Conservation (phyloP, 176 grass and related monocot genomes). For the Triticum urartu region DNA sequence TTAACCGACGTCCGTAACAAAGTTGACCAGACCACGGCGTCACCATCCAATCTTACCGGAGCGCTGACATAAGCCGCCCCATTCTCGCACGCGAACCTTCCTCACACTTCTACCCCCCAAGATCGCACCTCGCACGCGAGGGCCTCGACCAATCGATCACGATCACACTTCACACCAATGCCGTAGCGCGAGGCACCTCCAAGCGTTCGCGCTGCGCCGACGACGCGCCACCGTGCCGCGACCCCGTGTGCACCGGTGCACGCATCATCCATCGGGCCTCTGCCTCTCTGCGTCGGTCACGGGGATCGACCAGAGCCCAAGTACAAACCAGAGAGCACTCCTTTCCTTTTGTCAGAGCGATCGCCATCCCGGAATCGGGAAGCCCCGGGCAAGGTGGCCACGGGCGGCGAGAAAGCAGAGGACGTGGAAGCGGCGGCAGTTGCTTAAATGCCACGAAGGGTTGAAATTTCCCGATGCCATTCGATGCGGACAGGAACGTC, state of each 20-base stretch:
- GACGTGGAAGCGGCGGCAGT: neutral
- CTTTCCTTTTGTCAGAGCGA: neutral
- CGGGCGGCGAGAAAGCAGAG: neutral
- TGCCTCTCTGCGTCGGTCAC: constrained; percentile 3
- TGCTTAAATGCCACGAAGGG: constrained; percentile 30
- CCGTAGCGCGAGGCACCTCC: constrained; percentile 13
- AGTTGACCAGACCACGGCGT: neutral
- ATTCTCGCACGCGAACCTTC: neutral
- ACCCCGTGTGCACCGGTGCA: neutral
- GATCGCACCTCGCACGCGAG: neutral
- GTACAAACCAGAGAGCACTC: neutral
- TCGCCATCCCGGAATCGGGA: constrained; percentile 24
- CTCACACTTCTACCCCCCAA: neutral
- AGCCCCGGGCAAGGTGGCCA: neutral
- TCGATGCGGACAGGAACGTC: neutral
- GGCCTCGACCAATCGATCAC: neutral
- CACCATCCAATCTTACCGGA: neutral
- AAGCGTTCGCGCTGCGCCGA: neutral
- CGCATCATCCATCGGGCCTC: neutral
- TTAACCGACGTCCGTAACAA: too few relatives aligned
- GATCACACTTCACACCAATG: neutral
- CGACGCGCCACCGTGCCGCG: neutral
- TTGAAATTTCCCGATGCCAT: neutral
- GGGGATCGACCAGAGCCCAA: neutral
- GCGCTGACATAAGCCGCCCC: too few relatives aligned